Evolutionary conservation across 192 early-diverging fungal genomes (phyloP).

Genomic region (Umbelopsis ramanniana): DNA sequence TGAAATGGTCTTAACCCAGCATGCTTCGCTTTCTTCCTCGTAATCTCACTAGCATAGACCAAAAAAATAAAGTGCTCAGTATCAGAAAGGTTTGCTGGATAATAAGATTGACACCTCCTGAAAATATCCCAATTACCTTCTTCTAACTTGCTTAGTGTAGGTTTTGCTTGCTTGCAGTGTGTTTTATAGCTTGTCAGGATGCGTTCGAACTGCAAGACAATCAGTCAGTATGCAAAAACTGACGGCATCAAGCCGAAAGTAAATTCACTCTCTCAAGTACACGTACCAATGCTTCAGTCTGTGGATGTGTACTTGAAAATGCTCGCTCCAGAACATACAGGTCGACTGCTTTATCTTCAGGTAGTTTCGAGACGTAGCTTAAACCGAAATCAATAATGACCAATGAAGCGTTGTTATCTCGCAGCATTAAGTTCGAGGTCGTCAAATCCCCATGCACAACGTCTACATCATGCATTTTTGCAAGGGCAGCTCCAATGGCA

Average conservation of each 20-base stretch:
- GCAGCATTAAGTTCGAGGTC: constrained; percentile 90
- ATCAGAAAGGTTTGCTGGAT: background rate
- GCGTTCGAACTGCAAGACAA: constrained; percentile 61
- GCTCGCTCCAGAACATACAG: constrained; percentile 98
- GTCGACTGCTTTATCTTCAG: constrained; percentile 98
- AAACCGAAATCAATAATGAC: constrained; percentile 97
- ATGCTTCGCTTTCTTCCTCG: constrained; percentile 85
- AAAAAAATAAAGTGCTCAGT: background rate
- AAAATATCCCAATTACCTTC: constrained; percentile 62
- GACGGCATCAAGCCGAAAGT: background rate
- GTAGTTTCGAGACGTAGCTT: constrained; percentile 79
- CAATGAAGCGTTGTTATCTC: constrained; percentile 48
- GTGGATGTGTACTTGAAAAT: constrained; percentile 91
- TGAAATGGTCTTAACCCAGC: constrained; percentile 56
- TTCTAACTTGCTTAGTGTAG: constrained; percentile 72
- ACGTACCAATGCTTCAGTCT: constrained; percentile 75
- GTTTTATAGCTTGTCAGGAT: constrained; percentile 73
- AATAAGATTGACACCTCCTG: background rate
- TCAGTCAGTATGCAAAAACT: constrained; percentile 10
- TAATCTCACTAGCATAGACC: constrained; percentile 60
- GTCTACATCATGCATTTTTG: constrained; percentile 81
- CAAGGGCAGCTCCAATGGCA: constrained; percentile 68
- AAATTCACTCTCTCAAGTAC: background rate
- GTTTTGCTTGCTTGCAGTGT: constrained; percentile 59
- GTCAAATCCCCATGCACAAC: constrained; percentile 98